Conservation (phyloP, 305 asterid species). For the Fraxinus paxiana region DNA sequence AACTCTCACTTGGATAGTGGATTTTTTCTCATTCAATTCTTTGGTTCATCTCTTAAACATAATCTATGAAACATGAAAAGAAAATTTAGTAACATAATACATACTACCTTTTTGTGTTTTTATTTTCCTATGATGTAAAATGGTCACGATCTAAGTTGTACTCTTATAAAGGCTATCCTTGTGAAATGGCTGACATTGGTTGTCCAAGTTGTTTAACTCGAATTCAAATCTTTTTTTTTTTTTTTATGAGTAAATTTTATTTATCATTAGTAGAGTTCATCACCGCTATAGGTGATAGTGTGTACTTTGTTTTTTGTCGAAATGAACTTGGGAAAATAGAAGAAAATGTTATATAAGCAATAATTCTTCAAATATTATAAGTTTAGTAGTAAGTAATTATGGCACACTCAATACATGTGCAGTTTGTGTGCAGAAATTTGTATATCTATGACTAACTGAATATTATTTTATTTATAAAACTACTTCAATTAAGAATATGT, state of each 20-base stretch:
- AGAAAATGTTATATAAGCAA: not conserved
- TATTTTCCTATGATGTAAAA: not conserved
- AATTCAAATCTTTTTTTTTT: not conserved
- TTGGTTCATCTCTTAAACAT: not conserved
- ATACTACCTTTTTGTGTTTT: not conserved
- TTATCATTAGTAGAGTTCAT: not conserved
- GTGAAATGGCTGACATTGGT: not conserved
- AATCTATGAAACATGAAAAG: not conserved
- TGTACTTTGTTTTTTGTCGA: not conserved
- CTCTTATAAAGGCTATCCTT: not conserved
- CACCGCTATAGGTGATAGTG: not conserved
- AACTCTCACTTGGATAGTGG: not conserved
- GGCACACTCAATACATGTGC: not conserved
- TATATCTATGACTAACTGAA: not conserved
- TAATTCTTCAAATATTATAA: not conserved
- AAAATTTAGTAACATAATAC: not conserved
- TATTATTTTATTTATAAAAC: not conserved
- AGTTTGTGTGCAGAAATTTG: not conserved
- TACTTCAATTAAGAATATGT: not conserved
- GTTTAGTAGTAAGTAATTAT: not conserved
- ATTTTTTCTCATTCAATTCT: not conserved
- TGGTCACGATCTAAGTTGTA: not conserved
- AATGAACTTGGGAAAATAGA: not conserved
- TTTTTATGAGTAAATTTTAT: not conserved
- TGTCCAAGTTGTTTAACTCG: not conserved